Percentiles rank a stretch among this genome's conserved stretches.
Conservation (phyloP, 163 green algal species). For the Smithsoniella earleae region DNA sequence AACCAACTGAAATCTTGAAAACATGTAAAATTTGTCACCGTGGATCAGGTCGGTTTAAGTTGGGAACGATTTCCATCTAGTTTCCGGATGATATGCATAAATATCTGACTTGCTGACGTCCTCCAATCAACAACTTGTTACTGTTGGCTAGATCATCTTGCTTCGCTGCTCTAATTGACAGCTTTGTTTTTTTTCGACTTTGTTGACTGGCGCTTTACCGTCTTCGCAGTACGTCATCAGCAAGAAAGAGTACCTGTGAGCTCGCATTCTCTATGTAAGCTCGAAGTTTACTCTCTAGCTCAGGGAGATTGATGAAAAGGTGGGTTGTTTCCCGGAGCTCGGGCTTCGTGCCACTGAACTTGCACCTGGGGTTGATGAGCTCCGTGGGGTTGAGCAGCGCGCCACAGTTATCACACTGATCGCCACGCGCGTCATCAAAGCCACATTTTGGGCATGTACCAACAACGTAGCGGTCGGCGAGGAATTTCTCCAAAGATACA, state of each 20-base stretch:
- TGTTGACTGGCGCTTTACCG: no score
- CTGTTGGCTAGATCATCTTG: no score
- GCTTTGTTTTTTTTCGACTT: no score
- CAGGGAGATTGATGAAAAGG: constrained; percentile 45
- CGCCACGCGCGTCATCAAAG: constrained; percentile 75
- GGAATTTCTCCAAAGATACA: constrained; percentile 79
- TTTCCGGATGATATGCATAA: no score
- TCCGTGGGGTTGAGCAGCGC: constrained; percentile 91
- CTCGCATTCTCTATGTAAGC: neutral
- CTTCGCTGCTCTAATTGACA: no score
- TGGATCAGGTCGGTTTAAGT: no score
- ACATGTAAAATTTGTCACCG: no score
- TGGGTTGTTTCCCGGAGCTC: constrained; percentile 47
- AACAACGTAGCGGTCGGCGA: constrained; percentile 88
- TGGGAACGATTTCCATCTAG: no score
- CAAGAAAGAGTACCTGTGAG: neutral
- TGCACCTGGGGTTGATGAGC: constrained; percentile 82
- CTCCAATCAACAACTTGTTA: no score
- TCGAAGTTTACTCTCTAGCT: neutral
- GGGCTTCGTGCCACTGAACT: constrained; percentile 57
- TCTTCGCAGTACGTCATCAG: no score
- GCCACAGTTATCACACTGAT: constrained; percentile 92
- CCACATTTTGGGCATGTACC: constrained; percentile 91
- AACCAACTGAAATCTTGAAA: no score
- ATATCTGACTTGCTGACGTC: no score